Conservation (phyloP, 768 basidiomycete species). For the Collybia nuda region DNA sequence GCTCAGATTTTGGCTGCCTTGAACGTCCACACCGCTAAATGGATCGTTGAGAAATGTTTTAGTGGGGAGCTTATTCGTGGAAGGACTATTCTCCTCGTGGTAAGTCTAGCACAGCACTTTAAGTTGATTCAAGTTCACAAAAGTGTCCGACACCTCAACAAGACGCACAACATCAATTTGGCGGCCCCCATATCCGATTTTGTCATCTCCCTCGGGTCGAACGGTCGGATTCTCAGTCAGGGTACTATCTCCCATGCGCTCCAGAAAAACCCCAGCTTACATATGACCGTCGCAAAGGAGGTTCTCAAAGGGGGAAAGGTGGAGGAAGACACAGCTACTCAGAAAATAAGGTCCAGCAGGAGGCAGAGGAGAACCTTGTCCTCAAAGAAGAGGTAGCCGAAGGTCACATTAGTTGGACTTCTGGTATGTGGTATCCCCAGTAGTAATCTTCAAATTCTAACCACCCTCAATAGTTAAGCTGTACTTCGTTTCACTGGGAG, state of each 20-base stretch:
- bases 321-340: constrained; percentile 21
- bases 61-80: constrained; percentile 75
- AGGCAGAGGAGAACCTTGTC: constrained; percentile 58
- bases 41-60: constrained; percentile 79
- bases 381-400: constrained; percentile 61
- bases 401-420: constrained; percentile 56
- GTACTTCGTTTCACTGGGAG: constrained; percentile 36
- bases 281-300: constrained; percentile 25
- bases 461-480: constrained; percentile 28
- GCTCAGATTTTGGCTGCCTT: constrained; percentile 1
- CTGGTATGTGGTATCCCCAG: constrained; percentile 27
- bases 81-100: constrained; percentile 83
- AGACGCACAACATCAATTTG: constrained; percentile 57
- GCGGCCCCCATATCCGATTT: too few relatives aligned
- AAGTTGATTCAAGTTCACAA: not conserved
- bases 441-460: constrained; percentile 16
- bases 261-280: constrained; percentile 34
- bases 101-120: constrained; percentile 22
- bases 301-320: constrained; percentile 24
- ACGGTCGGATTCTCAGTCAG: too few relatives aligned
- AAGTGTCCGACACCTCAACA: not conserved
- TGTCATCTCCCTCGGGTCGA: too few relatives aligned
- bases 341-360: constrained; percentile 16
- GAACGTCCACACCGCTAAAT: constrained; percentile 73
- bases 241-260: constrained; percentile 51